phyloP scores from a whole-genome alignment of 1,284 basidiomycete species.

The Cerrena zonata region DNA sequence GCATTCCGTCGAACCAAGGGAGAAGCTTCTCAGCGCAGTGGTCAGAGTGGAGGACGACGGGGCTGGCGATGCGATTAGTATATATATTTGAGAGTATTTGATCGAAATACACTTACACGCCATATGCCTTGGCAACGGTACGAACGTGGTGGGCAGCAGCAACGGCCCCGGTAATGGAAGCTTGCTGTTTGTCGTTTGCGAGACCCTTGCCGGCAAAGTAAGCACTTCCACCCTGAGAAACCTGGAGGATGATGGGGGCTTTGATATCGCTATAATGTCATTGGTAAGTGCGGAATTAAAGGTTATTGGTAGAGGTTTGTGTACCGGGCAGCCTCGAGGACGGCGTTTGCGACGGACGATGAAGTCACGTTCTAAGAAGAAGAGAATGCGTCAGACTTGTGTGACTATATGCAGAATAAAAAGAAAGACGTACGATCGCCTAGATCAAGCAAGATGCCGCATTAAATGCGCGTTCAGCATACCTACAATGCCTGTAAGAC shows the following conservation, averaged over 20 bases:
- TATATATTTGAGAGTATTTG: not conserved
- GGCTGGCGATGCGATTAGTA: constrained; percentile 40
- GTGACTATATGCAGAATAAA: constrained; percentile 8
- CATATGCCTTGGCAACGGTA: constrained; percentile 81
- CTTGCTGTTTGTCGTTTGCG: constrained; percentile 91
- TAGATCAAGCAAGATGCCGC: constrained; percentile 22
- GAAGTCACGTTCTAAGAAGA: constrained; percentile 81
- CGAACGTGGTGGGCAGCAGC: constrained; percentile 93
- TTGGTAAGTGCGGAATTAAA: not conserved
- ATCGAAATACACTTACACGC: constrained; percentile 61
- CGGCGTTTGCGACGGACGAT: constrained; percentile 81
- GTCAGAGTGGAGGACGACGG: constrained; percentile 97
- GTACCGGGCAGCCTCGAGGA: constrained; percentile 82
- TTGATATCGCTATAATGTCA: constrained; percentile 67
- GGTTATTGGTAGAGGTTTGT: constrained; percentile 9
- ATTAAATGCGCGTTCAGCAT: not conserved
- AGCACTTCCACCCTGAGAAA: constrained; percentile 93
- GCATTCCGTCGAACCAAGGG: constrained; percentile 99
- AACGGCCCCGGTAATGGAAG: constrained; percentile 88
- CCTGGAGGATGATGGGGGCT: constrained; percentile 95
- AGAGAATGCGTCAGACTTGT: constrained; percentile 12
- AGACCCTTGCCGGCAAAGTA: constrained; percentile 98
- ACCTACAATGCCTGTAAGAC: not conserved
- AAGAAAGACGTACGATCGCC: constrained; percentile 61
- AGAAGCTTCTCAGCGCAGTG: constrained; percentile 99